Base-by-base conservation (phyloP, 2,329 filamentous ascomycete species). In the Botrytis galanthina region DNA sequence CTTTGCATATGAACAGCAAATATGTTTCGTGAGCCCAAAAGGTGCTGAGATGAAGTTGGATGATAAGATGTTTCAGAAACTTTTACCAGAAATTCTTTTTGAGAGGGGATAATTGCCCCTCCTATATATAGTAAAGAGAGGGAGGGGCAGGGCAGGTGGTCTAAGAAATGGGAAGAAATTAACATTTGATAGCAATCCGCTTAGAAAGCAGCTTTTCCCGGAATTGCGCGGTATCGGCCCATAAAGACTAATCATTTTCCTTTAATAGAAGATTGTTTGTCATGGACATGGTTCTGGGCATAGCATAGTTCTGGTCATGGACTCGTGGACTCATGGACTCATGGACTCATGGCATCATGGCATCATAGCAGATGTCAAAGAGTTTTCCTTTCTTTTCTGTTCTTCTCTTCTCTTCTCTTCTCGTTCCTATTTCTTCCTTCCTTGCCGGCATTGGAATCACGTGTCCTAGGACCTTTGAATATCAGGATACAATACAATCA, bases 1-100 rank as follows among this genome's bases (percentile, higher is more conserved):
- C 72, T 76, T 74, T 73, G 74, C 78, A 80, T 80, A 70, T 68
- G 71, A 78, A 73, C 64, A 35, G 64, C 35, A 51, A 66, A 68
- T 10, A 46, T 54, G 4, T 16, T 44, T n/a, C 7, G 61, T 12
- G 37, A 14, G 51, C 6, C n/a, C 10, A 46, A 46, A 46, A 64
- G 18, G 46, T 18, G 20, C 44, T 67, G 7, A 20, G 32, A 35
- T 18, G 39, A 32, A 12, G 46, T 54, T 67, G 32, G 2, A n/a
- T 32, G 39, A 59, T 32, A 14, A 57, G 14, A 59, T 32, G 26
- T 32, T 42, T 29, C n/a, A 1, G 32, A n/a, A 26, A 54, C 10
- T 12, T 32, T 32, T 26, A 12, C 14, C 1, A 2, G 32, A 67
- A 29, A 22, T 46, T n/a, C 16, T 57, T 57, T 57, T 64, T 8